Conservation (phyloP, 768 basidiomycete genomes). For the Pleurotus tuber-regium region DNA sequence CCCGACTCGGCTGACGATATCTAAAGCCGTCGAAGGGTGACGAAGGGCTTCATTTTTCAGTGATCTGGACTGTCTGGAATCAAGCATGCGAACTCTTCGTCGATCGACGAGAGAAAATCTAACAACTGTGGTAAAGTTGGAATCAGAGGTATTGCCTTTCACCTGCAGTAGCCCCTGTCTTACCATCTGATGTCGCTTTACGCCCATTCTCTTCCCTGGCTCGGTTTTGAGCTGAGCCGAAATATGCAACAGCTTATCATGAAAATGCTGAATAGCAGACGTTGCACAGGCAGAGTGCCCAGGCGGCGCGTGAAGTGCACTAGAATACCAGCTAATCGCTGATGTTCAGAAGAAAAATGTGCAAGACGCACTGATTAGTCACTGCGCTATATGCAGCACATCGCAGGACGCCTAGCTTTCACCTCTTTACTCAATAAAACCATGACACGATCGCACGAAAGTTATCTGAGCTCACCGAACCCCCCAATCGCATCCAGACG, state of each 20-base stretch:
- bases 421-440: neutral
- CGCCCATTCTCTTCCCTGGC: constrained; percentile 64
- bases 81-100: constrained; percentile 44
- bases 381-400: constrained; percentile 63
- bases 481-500: constrained; percentile 78
- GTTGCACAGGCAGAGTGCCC: constrained; percentile 40
- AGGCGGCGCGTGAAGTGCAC: constrained; percentile 45
- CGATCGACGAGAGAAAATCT: constrained; percentile 56
- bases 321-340: constrained; percentile 17
- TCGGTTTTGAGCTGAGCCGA: constrained; percentile 74
- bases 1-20: too few relatives aligned
- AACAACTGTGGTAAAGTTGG: constrained; percentile 44
- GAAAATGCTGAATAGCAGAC: constrained; percentile 78
- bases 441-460: too few relatives aligned
- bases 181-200: constrained; percentile 71
- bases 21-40: too few relatives aligned
- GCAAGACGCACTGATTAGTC: constrained; percentile 41
- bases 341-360: constrained; percentile 1
- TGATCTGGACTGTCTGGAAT: too few relatives aligned
- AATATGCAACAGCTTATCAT: constrained; percentile 82
- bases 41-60: too few relatives aligned
- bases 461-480: constrained; percentile 50
- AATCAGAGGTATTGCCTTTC: neutral
- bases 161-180: constrained; percentile 10
- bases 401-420: constrained; percentile 56